A percentile compares a stretch with the other conserved stretches of the same genome.
These are phyloP conservation scores for Metschnikowia hibisci DNA, from an alignment of 805 yeast genomes.

Conservation along the genomic window DNA sequence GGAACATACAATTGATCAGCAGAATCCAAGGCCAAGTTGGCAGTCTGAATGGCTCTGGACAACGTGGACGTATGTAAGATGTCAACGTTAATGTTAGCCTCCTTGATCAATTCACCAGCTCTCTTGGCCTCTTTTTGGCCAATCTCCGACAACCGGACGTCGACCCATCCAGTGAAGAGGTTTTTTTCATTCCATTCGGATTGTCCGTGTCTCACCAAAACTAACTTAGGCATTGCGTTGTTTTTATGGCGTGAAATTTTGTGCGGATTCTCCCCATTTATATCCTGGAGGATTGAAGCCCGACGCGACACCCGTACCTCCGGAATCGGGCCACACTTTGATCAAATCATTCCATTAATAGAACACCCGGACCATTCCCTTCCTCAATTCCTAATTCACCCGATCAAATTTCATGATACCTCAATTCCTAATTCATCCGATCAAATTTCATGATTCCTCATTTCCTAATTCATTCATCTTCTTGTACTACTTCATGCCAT, in stretches of 20 bases:
- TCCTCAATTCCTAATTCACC: too few relatives aligned
- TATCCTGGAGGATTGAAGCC: conserved; percentile 19
- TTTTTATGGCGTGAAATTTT: not conserved
- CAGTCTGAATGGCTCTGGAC: conserved; percentile 95
- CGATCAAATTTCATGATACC: too few relatives aligned
- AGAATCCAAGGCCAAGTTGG: conserved; percentile 83
- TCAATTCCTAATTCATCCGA: too few relatives aligned
- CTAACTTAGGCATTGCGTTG: conserved; percentile 56
- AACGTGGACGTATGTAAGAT: conserved; percentile 86
- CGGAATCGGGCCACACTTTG: conserved; percentile 8
- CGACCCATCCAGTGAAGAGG: conserved; percentile 99
- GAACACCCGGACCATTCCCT: too few relatives aligned
- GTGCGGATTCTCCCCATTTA: conserved; percentile 5
- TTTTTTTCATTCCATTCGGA: conserved; percentile 98
- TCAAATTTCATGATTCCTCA: too few relatives aligned
- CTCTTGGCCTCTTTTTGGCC: conserved; percentile 89
- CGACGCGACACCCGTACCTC: conserved; percentile 6
- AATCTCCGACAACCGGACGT: conserved; percentile 74
- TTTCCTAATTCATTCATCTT: too few relatives aligned
- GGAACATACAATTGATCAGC: conserved; percentile 91
- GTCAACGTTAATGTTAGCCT: conserved; percentile 81
- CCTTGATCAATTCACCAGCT: conserved; percentile 90
- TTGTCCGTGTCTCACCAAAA: conserved; percentile 98
- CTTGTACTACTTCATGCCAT: conserved; percentile 1
- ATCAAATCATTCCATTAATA: too few relatives aligned